Evolutionary conservation across 495 filamentous ascomycete species (phyloP).

Genomic region (Aspergillus wentii): DNA sequence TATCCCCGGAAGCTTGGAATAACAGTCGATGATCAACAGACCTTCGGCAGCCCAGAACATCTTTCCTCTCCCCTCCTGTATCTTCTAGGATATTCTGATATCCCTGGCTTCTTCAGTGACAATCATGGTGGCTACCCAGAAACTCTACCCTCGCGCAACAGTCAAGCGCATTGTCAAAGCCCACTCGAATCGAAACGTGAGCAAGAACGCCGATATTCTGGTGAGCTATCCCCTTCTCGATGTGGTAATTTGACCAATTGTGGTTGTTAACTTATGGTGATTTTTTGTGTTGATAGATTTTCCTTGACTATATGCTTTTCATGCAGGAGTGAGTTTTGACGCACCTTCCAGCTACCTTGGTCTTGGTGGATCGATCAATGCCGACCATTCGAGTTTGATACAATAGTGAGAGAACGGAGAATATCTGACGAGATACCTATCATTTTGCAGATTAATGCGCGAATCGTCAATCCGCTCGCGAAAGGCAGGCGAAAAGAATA

Average conservation of each 20-base stretch:
- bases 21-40: too few species aligned
- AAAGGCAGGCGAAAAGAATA: constrained; percentile 63
- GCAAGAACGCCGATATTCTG: constrained; percentile 83
- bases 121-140: constrained; percentile 47
- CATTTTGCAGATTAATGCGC: constrained; percentile 63
- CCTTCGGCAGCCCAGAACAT: too few species aligned
- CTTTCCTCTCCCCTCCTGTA: background rate
- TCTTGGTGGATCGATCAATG: too few species aligned
- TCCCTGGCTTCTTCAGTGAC: background rate
- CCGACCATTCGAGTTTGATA: too few species aligned
- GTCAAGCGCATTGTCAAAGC: constrained; percentile 88
- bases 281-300: constrained; percentile 52
- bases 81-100: too few species aligned
- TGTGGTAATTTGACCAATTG: background rate
- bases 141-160: constrained; percentile 78
- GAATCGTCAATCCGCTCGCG: constrained; percentile 76
- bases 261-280: background rate
- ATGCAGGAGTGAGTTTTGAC: constrained; percentile 72
- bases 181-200: constrained; percentile 71
- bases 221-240: constrained; percentile 43
- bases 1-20: background rate
- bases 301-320: constrained; percentile 85
- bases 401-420: too few species aligned
- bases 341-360: background rate
- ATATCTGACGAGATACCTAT: too few species aligned